Evolutionary conservation across 2,329 filamentous ascomycete species (phyloP), one percentile per base, ranked within the genome.

Genomic region (Aspergillus glaucus): DNA sequence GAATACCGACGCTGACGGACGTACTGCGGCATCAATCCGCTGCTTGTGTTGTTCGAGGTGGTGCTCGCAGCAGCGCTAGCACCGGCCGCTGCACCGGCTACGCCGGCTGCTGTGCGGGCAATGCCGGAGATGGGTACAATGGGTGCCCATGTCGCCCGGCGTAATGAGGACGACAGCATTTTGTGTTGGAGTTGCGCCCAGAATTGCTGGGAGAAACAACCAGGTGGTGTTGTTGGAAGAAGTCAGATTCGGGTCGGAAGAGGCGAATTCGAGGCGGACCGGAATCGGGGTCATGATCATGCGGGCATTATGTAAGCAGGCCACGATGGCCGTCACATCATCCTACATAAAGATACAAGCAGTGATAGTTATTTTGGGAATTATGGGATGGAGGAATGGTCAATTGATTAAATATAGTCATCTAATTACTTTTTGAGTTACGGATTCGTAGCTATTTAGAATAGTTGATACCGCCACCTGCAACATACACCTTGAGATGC

Each of bases 151-250:
- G 66, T 71, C 51, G 68, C 71, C 58, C 70, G 69, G 62, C 71
- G 70, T 60, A 75, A 55, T 43, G 73, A 75, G 46, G 69, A 72
- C 43, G 71, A 69, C 56, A 75, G 62, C 72, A 75, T 75, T 65
- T 28, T 30, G 37, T 45, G 5, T 21, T 55, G 55, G 48, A 44
- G 46, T 47, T 52, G 45, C 47, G 54, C 62, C 61, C 60, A 62
- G 57, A 41, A 50, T 49, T 21, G 37, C 52, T 59, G 57, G 49
- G 55, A 49, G 50, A 44, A 54, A 44, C 51, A 57, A 51, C 10
- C 37, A 12, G 19, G 8, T 10, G 53, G 55, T 57, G 62, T 53
- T 51, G 56, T 56, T 57, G 55, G 55, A 55, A 55, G 58, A 61
- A 58, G 55, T 49, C 47, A 51, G 46, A 22, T 39, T 43, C 6